Evolutionary conservation across 2,329 filamentous ascomycete species (phyloP), one percentile per base, ranked within the genome.

Genomic region (Blastomyces parvus): DNA sequence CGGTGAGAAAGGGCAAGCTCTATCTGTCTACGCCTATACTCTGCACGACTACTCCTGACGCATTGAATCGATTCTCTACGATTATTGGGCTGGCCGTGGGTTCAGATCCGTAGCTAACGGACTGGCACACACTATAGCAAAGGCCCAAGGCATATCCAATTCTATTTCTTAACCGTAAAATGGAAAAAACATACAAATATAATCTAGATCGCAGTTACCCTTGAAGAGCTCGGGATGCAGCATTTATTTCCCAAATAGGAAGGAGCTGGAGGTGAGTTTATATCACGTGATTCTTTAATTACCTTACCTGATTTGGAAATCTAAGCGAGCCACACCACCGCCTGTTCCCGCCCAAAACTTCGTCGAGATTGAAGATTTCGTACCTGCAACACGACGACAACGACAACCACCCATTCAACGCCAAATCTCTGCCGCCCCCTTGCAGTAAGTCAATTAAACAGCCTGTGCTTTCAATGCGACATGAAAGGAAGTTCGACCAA

Each of bases 281-380:
- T 3, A 7, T 38, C 59, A 61, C 59, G 48, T 61, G 59, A 61
- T 36, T 27, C 13, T 50, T 0, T 1, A n/a, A 4, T 5, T 0
- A 6, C 22, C 17, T 8, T 55, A 30, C 52, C 50, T 40, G 42
- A 61, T 60, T 56, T 2, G 63, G 46, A 48, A 13, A 30, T 17
- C 60, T 75, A 74, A 75, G 74, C 74, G 74, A 76, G 73, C 67
- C 73, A 71, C 73, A 74, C 70, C 44, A 5, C 57, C 40, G 1
- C 17, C 25, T 14, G 53, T 19, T 38, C 30, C 17, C 13, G 2
- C 55, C 33, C 7, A 59, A 46, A 59, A 19, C 40, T 33, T 70
- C 69, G 72, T 73, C 70, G 64, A 69, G 63, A 66, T 67, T 66
- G 67, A 68, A 38, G 19, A 59, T 67, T 69, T 70, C 68, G 69